Conservation (phyloP, 768 basidiomycete species). For the Chalciporus piperatus region DNA sequence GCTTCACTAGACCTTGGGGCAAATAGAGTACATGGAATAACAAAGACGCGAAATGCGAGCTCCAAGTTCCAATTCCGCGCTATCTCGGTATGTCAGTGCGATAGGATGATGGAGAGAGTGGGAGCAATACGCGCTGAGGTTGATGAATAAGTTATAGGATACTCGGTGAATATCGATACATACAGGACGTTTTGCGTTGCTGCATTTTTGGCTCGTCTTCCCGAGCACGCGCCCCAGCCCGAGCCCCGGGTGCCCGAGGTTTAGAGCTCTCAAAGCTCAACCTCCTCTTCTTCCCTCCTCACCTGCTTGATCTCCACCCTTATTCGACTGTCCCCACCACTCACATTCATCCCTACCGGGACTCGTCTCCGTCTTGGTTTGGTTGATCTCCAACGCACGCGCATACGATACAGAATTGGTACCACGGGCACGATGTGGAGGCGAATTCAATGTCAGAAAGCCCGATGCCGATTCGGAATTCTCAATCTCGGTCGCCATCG, state of each 20-base stretch:
- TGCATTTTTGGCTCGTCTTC: too few relatives aligned
- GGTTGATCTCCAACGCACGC: conserved; percentile 3
- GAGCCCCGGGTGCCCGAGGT: neutral
- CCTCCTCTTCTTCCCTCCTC: neutral
- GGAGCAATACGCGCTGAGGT: too few relatives aligned
- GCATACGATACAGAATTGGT: neutral
- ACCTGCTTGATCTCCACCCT: neutral
- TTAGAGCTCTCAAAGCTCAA: neutral
- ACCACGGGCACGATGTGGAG: conserved; percentile 2
- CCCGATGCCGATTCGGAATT: conserved; percentile 10
- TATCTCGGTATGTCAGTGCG: too few relatives aligned
- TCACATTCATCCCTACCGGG: neutral
- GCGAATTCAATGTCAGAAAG: conserved; percentile 25
- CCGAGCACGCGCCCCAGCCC: too few relatives aligned
- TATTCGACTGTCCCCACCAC: neutral
- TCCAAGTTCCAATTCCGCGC: conserved; percentile 37
- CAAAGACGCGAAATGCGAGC: too few relatives aligned
- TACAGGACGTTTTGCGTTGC: too few relatives aligned
- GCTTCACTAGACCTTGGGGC: too few relatives aligned
- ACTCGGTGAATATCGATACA: too few relatives aligned
- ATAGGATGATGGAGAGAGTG: too few relatives aligned
- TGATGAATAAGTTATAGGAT: too few relatives aligned
- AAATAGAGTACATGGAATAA: too few relatives aligned
- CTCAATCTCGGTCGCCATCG: neutral
- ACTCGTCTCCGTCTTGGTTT: conserved; percentile 2